Percentiles rank a stretch among this genome's conserved stretches.
These are phyloP conservation scores for Naganishia antarctica DNA, from an alignment of 768 basidiomycete species.

Conservation along the genomic window DNA sequence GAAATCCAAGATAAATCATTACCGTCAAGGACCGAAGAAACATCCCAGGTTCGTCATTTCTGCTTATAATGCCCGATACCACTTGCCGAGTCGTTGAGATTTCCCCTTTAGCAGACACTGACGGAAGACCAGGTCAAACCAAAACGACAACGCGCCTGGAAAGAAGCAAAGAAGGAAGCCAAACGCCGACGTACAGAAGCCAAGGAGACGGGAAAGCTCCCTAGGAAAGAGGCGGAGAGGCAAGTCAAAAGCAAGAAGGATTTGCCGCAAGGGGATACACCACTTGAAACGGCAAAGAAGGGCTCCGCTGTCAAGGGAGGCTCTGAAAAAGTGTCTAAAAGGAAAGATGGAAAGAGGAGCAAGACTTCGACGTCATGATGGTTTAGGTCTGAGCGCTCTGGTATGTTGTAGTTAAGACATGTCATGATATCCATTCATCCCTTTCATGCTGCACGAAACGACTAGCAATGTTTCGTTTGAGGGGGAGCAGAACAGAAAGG, in stretches of 20 bases:
- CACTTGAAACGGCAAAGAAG: neutral
- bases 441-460: no score
- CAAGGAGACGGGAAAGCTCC: constrained; percentile 11
- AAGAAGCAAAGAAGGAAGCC: constrained; percentile 12
- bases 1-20: neutral
- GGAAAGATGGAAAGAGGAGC: constrained; percentile 1
- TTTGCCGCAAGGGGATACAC: neutral
- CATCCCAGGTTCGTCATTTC: neutral
- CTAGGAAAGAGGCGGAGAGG: constrained; percentile 9
- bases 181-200: constrained; percentile 11
- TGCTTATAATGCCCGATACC: neutral
- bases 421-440: no score
- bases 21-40: neutral
- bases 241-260: neutral
- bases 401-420: constrained; percentile 3
- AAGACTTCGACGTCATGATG: neutral
- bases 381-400: neutral
- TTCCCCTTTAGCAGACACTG: neutral
- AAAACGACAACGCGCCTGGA: constrained; percentile 14
- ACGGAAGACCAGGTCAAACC: neutral
- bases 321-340: neutral
- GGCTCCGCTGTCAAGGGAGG: neutral
- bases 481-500: no score
- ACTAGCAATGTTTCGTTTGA: no score
- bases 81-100: neutral